Base-by-base conservation (phyloP, 192 early-diverging fungal genomes). In the Coemansia sp. region DNA sequence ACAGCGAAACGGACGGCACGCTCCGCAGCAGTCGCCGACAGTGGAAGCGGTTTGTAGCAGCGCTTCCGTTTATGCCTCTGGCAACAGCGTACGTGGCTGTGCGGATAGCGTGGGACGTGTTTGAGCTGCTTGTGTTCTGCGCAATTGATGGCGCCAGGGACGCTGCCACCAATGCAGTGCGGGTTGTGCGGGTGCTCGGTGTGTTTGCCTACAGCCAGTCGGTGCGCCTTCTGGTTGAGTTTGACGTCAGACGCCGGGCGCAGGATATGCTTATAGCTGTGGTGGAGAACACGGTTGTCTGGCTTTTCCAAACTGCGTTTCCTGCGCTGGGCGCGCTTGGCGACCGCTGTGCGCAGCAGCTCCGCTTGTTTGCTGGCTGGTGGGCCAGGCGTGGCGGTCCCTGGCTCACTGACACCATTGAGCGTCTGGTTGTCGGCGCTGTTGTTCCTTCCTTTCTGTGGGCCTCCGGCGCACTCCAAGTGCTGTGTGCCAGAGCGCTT, bases 111-210 rank as follows among this genome's bases (percentile, higher is more conserved):
- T 80, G 78, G 72, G 78, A 75, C 18, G 49, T 80, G 6, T 74
- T 80, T 44, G 78, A 80, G 53, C 66, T 80, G 38, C 60, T 80
- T 40, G 78, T 71, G 9, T 80, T 80, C 44, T 80, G 78, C 60
- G 38, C 40, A 41, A 81, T 75, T 19, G 78, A 75, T 50, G n/a
- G 52, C 3, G 26, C 50, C 21, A 65, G 68, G 2, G 60, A 69
- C 9, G 19, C 63, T 0, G 42, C 44, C 1, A 19, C 45, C 5
- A 43, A 26, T 9, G 63, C 70, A 3, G 18, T 52, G 3, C 40
- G 39, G 21, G 43, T 49, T 13, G 52, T 39, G 1, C 11, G 50
- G 16, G n/a, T 26, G 7, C 15, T 63, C 23, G 53, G 38, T 8
- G 56, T 58, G 1, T 19, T 21, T 23, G 63, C 56, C 41, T 66